These are phyloP conservation scores for Botrytis porri DNA, from an alignment of 2,329 filamentous ascomycete genomes.

Conservation along the genomic window DNA sequence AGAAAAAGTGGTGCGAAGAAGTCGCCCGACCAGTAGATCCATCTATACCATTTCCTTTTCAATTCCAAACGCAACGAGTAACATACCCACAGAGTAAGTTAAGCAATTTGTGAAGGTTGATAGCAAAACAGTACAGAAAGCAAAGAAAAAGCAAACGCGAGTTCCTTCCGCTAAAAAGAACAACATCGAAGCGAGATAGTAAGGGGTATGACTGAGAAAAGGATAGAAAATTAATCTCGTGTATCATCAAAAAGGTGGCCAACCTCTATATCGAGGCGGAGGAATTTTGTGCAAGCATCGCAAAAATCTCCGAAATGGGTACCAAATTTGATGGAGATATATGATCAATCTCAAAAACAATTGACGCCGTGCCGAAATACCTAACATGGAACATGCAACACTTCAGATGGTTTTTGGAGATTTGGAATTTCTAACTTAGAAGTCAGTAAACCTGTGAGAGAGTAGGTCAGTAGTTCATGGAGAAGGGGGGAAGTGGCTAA, in stretches of 20 bases:
- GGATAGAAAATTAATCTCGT: conserved; percentile 29
- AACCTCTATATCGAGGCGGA: conserved; percentile 44
- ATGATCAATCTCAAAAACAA: conserved; percentile 37
- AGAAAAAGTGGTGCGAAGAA: conserved; percentile 35
- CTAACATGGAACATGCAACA: conserved; percentile 31
- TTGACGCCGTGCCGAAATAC: conserved; percentile 36
- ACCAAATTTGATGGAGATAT: conserved; percentile 41
- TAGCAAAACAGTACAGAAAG: conserved; percentile 28
- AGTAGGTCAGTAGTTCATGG: conserved; percentile 28
- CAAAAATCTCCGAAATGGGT: conserved; percentile 37
- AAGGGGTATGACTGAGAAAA: conserved; percentile 41
- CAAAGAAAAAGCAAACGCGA: conserved; percentile 36
- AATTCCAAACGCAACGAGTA: conserved; percentile 12
- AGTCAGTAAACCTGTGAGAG: conserved; percentile 24
- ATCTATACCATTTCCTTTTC: conserved; percentile 19
- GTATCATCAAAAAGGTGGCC: conserved; percentile 40
- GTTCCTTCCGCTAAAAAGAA: conserved; percentile 33
- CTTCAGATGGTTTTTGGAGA: conserved; percentile 53
- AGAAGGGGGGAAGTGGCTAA: conserved; percentile 26
- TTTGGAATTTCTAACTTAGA: conserved; percentile 46
- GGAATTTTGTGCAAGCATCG: conserved; percentile 36
- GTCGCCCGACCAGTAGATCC: conserved; percentile 36
- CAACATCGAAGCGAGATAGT: conserved; percentile 35
- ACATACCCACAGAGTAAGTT: conserved; percentile 25
- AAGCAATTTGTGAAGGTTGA: conserved; percentile 7